Evolutionary conservation across 2,329 filamentous ascomycete species (phyloP), one percentile per base, ranked within the genome.

Genomic region (Beauveria sp.): DNA sequence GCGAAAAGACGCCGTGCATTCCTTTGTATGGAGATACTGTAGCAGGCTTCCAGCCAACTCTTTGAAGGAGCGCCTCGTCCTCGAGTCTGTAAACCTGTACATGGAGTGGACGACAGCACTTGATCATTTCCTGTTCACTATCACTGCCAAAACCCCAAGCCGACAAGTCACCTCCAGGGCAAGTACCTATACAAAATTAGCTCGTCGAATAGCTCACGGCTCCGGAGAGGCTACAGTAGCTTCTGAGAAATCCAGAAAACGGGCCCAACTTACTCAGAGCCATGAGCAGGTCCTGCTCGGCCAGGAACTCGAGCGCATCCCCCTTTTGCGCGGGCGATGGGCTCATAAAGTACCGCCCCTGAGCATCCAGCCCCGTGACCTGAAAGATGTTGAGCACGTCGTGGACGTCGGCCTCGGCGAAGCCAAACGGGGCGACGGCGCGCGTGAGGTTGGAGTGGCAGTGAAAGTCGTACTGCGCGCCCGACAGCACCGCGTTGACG

Each of bases 311-410:
- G 61, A 93, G 83, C 61, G 80, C 85, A 62, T 86, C 84, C 0
- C 79, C 82, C 7, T 72, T 66, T 59, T 75, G 70, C 0, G 84
- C 84, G 0, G 84, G 84, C 61, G 79, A 83, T 0, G 84, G 80
- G 61, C 80, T 84, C 81, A 96, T 96, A 63, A 90, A 92, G 66
- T 92, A 93, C 57, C 85, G 81, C 0, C 89, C 90, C 63, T 87
- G 69, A 58, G 82, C 78, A 67, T 94, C 87, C 52, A 94, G 70
- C 0, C 90, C 90, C 0, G 91, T 94, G 7, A 92, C 89, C 71
- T 96, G 91, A 70, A 96, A 94, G 3, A 96, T 79, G 68, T 96
- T 96, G 59, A 96, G 79, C 0, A 96, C 90, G 70, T 96, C 90
- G 68, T 96, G 91, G 1, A 94, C 84, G 69, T 94, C 90, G 34